Conservation (phyloP, 2,329 filamentous ascomycete genomes). For the Fusarium solani-melongenae region DNA sequence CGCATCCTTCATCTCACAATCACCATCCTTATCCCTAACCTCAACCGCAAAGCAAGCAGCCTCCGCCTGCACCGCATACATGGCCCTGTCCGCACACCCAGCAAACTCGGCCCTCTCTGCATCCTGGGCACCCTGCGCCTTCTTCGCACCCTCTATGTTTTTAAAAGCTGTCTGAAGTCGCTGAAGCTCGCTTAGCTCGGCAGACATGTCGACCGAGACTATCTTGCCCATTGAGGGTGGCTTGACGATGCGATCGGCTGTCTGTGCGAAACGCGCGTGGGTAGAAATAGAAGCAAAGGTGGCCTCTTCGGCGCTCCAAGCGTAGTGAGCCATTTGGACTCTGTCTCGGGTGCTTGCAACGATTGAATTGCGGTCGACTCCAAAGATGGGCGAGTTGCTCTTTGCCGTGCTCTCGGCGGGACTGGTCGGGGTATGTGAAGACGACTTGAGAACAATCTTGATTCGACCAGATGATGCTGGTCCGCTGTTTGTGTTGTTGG, state of each 20-base stretch:
- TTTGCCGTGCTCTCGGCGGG: constrained; percentile 8
- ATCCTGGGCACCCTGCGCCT: constrained; percentile 26
- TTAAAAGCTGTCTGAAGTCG: constrained; percentile 26
- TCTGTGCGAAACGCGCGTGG: constrained; percentile 36
- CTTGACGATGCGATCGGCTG: constrained; percentile 31
- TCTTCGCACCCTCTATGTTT: constrained; percentile 18
- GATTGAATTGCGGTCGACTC: constrained; percentile 27
- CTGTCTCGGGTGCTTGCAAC: constrained; percentile 14
- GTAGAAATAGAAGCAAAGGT: constrained; percentile 34
- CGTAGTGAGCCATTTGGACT: constrained; percentile 24
- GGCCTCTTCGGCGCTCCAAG: constrained; percentile 41
- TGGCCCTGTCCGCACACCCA: constrained; percentile 40
- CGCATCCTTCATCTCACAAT: not conserved
- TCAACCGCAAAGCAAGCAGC: constrained; percentile 37
- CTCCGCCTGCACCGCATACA: constrained; percentile 40
- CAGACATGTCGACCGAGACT: not conserved
- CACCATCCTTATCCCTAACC: not conserved
- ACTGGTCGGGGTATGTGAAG: not conserved
- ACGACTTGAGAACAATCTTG: constrained; percentile 5
- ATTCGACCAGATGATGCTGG: constrained; percentile 11
- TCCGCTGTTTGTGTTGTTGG: not conserved
- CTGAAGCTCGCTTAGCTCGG: constrained; percentile 9
- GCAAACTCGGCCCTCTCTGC: constrained; percentile 40
- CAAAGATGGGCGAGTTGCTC: constrained; percentile 32
- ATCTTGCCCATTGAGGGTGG: not conserved